Base-by-base conservation (phyloP, 164 flowering plant species). In the Tinospora cordifolia region DNA sequence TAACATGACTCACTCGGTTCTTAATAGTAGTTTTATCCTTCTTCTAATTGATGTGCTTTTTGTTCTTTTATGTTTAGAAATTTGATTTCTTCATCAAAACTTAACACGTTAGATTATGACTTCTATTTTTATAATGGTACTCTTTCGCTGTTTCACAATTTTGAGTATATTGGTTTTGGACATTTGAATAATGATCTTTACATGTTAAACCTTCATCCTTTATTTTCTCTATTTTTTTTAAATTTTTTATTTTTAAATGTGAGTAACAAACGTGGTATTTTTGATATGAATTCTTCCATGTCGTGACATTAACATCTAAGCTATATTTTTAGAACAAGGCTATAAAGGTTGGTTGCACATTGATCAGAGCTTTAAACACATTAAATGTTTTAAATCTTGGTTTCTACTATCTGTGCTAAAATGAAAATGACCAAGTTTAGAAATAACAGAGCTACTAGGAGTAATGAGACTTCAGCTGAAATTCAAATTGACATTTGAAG, bases 291-390 rank as follows among this genome's bases (percentile, higher is more conserved):
- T 51, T 51, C 58, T 9, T 51, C 15, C n/a, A 51, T 51, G 58
- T 51, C 14, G 58, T 51, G 58, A 19, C 58, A 51, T 51, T 11
- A 12, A 51, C 8, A n/a, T 51, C 1, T 51, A 51, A 1, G 58
- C 12, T 1, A 51, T 51, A 51, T 51, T 51, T 76, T 49, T 69
- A 80, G 72, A n/a, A n/a, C 10, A 51, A 24, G 72, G 62, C 58
- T 9, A 51, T 17, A 51, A 12, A 51, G 58, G 58, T 51, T 51
- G 58, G 58, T 51, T 19, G 14, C 6, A n/a, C 19, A 51, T n/a
- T n/a, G n/a, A n/a, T n/a, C 19, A 19, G 15, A 14, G 15, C 14
- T 19, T n/a, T 51, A 51, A 12, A 51, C 14, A 14, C 58, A 7
- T 51, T 51, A 12, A 4, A 51, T 12, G 12, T 51, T 12, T 30